Conservation (phyloP, 495 filamentous ascomycete species). For the Trichodelitschia bisporula region DNA sequence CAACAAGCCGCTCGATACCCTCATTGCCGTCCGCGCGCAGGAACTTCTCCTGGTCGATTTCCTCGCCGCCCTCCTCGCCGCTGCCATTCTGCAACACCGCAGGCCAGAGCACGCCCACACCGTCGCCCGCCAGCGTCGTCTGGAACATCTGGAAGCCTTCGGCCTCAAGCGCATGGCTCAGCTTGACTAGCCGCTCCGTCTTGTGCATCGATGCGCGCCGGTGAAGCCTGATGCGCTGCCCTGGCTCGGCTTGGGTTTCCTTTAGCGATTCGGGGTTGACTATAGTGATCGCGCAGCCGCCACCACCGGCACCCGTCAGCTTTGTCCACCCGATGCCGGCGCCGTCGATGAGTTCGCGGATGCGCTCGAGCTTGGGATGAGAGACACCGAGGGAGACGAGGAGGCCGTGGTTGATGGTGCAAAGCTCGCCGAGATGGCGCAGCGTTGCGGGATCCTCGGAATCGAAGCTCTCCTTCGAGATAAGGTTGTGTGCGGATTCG, state of each 20-base stretch:
- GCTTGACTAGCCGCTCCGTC: no score
- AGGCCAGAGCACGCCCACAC: constrained; percentile 80
- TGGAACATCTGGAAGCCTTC: constrained; percentile 70
- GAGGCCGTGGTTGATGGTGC: constrained; percentile 81
- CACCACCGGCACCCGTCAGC: constrained; percentile 82
- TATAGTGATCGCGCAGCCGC: constrained; percentile 82
- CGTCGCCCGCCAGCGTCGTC: constrained; percentile 73
- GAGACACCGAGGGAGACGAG: constrained; percentile 76
- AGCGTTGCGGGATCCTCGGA: constrained; percentile 29
- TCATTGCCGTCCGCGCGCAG: constrained; percentile 55
- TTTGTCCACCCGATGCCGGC: constrained; percentile 92
- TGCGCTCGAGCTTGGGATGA: constrained; percentile 75
- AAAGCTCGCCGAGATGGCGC: constrained; percentile 53
- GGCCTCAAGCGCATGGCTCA: constrained; percentile 39
- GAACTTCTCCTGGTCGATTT: constrained; percentile 85
- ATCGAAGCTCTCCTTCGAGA: constrained; percentile 38
- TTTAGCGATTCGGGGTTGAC: constrained; percentile 29
- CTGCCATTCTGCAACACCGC: constrained; percentile 55
- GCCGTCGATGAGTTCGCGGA: constrained; percentile 75
- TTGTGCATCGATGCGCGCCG: no score
- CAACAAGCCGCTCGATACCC: constrained; percentile 42
- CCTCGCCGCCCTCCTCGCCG: constrained; percentile 55
- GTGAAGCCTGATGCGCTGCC: not conserved
- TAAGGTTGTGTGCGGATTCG: constrained; percentile 41
- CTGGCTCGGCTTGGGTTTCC: not conserved